Percentiles rank a stretch among this genome's conserved stretches.
Conservation (phyloP, 2,329 filamentous ascomycete species). For the Zopfia rhizophila region DNA sequence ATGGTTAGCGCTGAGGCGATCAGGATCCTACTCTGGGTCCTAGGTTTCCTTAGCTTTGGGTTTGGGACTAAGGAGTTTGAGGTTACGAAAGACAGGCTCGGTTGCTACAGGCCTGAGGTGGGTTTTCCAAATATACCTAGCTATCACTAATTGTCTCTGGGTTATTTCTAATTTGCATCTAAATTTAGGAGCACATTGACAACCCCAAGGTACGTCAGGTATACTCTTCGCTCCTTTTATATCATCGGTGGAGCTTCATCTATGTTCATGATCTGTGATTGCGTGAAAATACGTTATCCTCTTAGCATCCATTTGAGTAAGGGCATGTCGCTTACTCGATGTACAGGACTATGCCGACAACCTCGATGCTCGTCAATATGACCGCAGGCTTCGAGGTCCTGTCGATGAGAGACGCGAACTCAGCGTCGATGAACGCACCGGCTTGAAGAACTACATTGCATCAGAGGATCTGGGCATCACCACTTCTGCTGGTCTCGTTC, state of each 20-base stretch:
- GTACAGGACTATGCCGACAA: constrained; percentile 83
- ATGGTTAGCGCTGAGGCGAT: constrained; percentile 91
- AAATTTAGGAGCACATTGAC: constrained; percentile 86
- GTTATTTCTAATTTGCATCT: neutral
- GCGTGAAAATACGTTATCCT: no score
- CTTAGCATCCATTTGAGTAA: no score
- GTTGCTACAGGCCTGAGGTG: constrained; percentile 75
- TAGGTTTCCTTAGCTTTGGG: constrained; percentile 90
- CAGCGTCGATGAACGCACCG: constrained; percentile 72
- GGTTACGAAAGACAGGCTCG: constrained; percentile 80
- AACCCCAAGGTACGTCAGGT: constrained; percentile 65
- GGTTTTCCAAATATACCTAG: neutral
- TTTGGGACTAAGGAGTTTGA: constrained; percentile 87
- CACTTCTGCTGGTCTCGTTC: constrained; percentile 82
- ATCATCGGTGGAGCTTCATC: no score
- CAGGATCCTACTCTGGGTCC: constrained; percentile 85
- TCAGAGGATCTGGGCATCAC: constrained; percentile 82
- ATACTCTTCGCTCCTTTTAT: neutral
- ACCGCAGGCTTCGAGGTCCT: constrained; percentile 81
- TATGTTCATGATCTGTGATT: no score
- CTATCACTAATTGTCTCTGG: neutral
- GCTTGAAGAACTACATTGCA: constrained; percentile 93
- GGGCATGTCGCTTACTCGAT: constrained; percentile 21
- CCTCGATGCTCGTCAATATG: constrained; percentile 82
- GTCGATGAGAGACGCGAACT: constrained; percentile 83